These are phyloP conservation scores for Selenicereus undatus DNA, from an alignment of 148 eudicot species.

Conservation along the genomic window DNA sequence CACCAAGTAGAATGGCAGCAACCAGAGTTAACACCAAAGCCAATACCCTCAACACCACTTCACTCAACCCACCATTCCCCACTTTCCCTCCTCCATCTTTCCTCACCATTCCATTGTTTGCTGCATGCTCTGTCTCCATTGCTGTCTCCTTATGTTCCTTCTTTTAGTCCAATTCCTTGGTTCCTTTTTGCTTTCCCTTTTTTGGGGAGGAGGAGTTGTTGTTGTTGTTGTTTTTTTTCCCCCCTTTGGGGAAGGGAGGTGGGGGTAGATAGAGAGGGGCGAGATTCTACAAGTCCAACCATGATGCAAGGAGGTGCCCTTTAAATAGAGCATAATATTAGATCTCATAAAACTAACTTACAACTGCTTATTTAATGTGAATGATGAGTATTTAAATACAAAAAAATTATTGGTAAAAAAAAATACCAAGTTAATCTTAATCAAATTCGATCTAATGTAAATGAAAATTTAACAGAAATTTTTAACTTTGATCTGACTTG, in stretches of 20 bases:
- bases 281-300: not conserved
- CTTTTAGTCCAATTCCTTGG: not conserved
- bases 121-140: not conserved
- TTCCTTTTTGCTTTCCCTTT: no score
- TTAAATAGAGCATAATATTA: not conserved
- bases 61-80: slow-evolving; percentile 22
- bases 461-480: no score
- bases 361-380: not conserved
- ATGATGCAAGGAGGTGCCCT: not conserved
- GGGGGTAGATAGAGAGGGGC: not conserved
- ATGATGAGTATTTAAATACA: not conserved
- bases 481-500: no score
- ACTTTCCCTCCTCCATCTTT: slow-evolving; percentile 17
- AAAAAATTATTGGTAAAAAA: no score
- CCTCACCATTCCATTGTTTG: slow-evolving; percentile 7
- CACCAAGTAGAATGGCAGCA: slow-evolving; percentile 63
- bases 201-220: no score
- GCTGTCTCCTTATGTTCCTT: not conserved
- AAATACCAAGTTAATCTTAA: no score
- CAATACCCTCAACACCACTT: slow-evolving; percentile 45
- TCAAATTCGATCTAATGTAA: no score
- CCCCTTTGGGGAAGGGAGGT: no score
- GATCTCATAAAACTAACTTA: no score
- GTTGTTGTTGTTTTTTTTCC: no score
- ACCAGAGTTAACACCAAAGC: slow-evolving; percentile 40